Base-by-base conservation (phyloP, 495 filamentous ascomycete species). In the Daldinia loculata region DNA sequence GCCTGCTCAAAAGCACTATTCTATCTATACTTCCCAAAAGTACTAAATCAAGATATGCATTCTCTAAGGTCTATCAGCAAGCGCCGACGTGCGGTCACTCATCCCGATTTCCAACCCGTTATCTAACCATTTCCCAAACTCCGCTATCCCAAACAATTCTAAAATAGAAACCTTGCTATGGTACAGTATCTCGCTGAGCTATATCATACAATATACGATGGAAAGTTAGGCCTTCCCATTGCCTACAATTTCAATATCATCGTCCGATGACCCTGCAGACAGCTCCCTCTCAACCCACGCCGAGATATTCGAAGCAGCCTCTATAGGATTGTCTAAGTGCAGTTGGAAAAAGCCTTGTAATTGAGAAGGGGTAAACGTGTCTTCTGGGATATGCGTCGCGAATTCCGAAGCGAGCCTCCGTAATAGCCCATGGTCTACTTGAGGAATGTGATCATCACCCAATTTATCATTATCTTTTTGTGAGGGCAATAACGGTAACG, bases 291-390 rank as follows among this genome's bases (percentile, higher is more conserved):
- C 63, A 3, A 84, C 79, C 89, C 89, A 91, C 0, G 63, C 57
- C 2, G 71, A 71, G 0, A 85, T 81, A 15, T 82, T 75, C 5
- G 73, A 72, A 19, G 85, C 73, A 1, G 89, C 88, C 34, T 77
- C 71, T n/a, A 75, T 59, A 6, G 89, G 86, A 11, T 81, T 80
- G 12, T 86, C 82, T 32, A 87, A 84, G 71, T 87, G 78, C 17
- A 81, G 81, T 45, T 90, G 83, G 8, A 92, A 78, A 68, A 84
- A 91, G 0, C 85, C 87, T 74, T 92, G 89, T n/a, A 93, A 77
- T 63, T 92, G 87, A 9, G 90, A 90, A 12, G 89, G 89, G 0
- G 89, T 89, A 62, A 92, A 87, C 22, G 80, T 80, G 30, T 82
- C 69, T 3, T 84, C 80, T 0, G 88, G 89, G 17, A 91, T 77